Conservation (phyloP, 805 yeast genomes). For the Metschnikowia koreensis region DNA sequence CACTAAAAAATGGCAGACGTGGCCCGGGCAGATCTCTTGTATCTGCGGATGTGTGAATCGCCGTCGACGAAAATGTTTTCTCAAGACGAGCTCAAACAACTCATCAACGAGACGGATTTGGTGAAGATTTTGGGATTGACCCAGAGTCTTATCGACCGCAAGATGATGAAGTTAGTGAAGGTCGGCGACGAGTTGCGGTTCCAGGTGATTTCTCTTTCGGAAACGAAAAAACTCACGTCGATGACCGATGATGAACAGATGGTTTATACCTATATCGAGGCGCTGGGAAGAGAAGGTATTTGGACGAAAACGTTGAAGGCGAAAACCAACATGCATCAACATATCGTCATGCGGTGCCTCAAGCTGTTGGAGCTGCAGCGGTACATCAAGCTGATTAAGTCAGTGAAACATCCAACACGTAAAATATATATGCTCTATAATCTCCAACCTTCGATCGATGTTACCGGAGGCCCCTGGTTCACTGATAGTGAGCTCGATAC, state of each 20-base stretch:
- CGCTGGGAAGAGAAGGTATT: conserved; percentile 91
- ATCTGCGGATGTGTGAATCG: conserved; percentile 58
- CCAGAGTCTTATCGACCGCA: conserved; percentile 53
- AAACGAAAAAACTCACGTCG: conserved; percentile 71
- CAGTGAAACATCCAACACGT: conserved; percentile 89
- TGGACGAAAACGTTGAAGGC: conserved; percentile 93
- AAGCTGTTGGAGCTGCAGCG: conserved; percentile 78
- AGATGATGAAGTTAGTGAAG: conserved; percentile 66
- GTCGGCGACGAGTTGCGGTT: conserved; percentile 67
- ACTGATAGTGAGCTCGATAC: conserved; percentile 93
- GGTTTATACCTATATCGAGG: conserved; percentile 88
- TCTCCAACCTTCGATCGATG: conserved; percentile 90
- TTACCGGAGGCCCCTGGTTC: conserved; percentile 99
- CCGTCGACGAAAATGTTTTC: conserved; percentile 52
- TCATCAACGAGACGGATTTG: conserved; percentile 43
- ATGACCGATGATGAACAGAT: conserved; percentile 88
- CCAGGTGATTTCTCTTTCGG: conserved; percentile 68
- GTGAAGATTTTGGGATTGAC: conserved; percentile 47
- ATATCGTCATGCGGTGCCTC: conserved; percentile 80
- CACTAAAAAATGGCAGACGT: conserved; percentile 15
- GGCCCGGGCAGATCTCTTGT: conserved; percentile 54
- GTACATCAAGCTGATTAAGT: conserved; percentile 83
- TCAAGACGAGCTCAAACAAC: conserved; percentile 64
- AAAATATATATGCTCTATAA: conserved; percentile 94
- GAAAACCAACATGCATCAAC: conserved; percentile 85